These are phyloP conservation scores for Diaporthe nobilis DNA, from an alignment of 2,329 filamentous ascomycete genomes.

Conservation along the genomic window DNA sequence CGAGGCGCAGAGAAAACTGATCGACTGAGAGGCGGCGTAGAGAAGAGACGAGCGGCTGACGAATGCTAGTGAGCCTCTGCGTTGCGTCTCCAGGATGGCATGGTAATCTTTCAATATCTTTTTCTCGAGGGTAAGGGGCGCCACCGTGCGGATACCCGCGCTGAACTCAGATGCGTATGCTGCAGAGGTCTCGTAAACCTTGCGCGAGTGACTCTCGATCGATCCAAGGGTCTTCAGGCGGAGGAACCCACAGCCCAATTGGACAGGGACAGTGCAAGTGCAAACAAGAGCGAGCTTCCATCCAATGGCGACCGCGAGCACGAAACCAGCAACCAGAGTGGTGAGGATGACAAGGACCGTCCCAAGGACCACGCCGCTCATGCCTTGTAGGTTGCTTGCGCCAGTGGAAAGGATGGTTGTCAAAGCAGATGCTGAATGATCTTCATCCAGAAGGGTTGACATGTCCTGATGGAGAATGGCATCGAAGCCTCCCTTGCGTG, in stretches of 20 bases:
- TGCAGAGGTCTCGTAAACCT: conserved; percentile 84
- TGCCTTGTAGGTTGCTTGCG: conserved; percentile 88
- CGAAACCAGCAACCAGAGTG: conserved; percentile 82
- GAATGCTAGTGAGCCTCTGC: conserved; percentile 77
- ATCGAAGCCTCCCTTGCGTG: conserved; percentile 86
- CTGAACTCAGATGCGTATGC: conserved; percentile 94
- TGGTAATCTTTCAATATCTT: conserved; percentile 84
- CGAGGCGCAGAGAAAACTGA: conserved; percentile 86
- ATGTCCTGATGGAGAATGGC: conserved; percentile 94
- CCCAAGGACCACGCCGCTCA: conserved; percentile 89
- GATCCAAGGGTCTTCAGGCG: conserved; percentile 77
- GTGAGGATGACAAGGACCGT: conserved; percentile 86
- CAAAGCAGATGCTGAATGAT: conserved; percentile 90
- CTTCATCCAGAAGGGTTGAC: conserved; percentile 88
- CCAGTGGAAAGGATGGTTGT: conserved; percentile 92
- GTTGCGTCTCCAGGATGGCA: conserved; percentile 75
- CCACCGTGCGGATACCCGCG: conserved; percentile 92
- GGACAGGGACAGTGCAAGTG: conserved; percentile 55
- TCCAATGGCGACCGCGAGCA: conserved; percentile 57
- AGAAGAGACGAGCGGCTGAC: conserved; percentile 82
- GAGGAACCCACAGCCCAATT: conserved; percentile 57
- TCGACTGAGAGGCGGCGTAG: conserved; percentile 87
- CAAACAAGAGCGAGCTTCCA: conserved; percentile 61
- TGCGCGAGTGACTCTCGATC: conserved; percentile 84
- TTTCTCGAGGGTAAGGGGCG: conserved; percentile 86